Conservation (phyloP, 371 early-diverging fungal genomes). For the Aphelidium insulamus region DNA sequence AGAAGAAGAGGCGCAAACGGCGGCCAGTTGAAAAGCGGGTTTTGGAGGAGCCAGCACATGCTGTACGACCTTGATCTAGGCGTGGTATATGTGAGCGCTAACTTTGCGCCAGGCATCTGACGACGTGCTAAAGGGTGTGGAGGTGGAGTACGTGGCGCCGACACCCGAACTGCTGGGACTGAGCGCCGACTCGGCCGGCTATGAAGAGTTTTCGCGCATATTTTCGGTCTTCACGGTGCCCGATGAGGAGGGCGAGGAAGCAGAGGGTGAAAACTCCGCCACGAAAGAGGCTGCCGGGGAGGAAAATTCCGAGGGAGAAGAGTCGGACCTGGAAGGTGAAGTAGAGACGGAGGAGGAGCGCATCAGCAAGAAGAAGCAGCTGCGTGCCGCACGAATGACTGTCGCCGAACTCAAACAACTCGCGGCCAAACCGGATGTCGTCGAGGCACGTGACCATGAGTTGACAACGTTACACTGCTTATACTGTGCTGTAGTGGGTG, state of each 20-base stretch:
- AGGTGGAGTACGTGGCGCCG: constrained; percentile 11
- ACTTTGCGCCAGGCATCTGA: too few relatives aligned
- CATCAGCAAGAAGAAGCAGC: constrained; percentile 30
- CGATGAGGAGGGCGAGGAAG: constrained; percentile 1
- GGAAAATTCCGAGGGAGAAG: constrained; percentile 1
- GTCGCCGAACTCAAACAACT: constrained; percentile 83
- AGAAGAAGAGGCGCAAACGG: too few relatives aligned
- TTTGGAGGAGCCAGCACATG: too few relatives aligned
- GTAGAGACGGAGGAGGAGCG: constrained; percentile 12
- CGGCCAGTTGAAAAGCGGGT: too few relatives aligned
- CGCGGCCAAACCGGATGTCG: constrained; percentile 79
- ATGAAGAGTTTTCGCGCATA: constrained; percentile 8
- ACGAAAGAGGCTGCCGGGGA: constrained; percentile 1
- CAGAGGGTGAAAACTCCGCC: background rate
- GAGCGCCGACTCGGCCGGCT: constrained; percentile 4
- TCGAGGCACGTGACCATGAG: constrained; percentile 37
- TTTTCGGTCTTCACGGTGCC: constrained; percentile 3
- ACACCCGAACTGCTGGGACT: background rate
- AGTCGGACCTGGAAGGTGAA: constrained; percentile 8
- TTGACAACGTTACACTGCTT: constrained; percentile 4
- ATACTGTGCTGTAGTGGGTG: constrained; percentile 34
- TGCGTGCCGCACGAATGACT: constrained; percentile 34
- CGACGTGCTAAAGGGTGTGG: too few relatives aligned
- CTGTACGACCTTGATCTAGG: too few relatives aligned
- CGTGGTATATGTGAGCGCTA: too few relatives aligned